Evolutionary conservation across 1,139 yeast species (phyloP), one percentile per base, ranked within the genome.

Genomic region (Yamadazyma sp.): DNA sequence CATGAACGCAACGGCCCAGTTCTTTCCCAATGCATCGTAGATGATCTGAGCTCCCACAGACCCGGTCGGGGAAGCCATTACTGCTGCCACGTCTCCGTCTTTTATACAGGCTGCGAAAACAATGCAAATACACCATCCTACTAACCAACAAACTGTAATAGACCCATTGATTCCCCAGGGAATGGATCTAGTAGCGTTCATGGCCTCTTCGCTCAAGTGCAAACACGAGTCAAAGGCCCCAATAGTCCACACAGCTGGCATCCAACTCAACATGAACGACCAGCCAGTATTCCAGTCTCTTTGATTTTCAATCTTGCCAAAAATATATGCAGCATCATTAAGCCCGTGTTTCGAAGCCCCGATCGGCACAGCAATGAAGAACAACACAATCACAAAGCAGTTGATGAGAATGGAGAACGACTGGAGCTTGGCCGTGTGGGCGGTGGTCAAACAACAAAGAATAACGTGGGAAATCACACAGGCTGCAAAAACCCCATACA

Each of bases 161-260:
- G 65, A 55, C 4, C 70, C 69, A 21, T 61, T 48, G 17, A 66
- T 82, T 23, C 88, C 89, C 31, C 76, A 59, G 10, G 90, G 88
- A 16, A 82, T 82, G 11, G 86, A 78, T 38, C 64, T 67, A 18
- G 80, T 68, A 10, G 90, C 87, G 52, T 80, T 76, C 31, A 69
- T 67, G 18, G 86, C 85, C 54, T 84, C 90, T 57, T 84, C 92
- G 20, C 82, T 71, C 75, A 82, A 77, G 57, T 83, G 90, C 35
- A 82, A 80, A 47, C 84, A 80, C 4, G 85, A 76, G 54, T 83
- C 90, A 53, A 81, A 82, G 0, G 86, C 81, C 45, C 81, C 81
- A 50, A 78, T 78, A 14, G 81, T 76, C 84, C 84, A 78, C 36
- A 76, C 76, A 1, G 85, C 81, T 2, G 86, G 80, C 71, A 80